phyloP scores from a whole-genome alignment of 1,284 basidiomycete genomes.

The Trichosporon asahii region DNA sequence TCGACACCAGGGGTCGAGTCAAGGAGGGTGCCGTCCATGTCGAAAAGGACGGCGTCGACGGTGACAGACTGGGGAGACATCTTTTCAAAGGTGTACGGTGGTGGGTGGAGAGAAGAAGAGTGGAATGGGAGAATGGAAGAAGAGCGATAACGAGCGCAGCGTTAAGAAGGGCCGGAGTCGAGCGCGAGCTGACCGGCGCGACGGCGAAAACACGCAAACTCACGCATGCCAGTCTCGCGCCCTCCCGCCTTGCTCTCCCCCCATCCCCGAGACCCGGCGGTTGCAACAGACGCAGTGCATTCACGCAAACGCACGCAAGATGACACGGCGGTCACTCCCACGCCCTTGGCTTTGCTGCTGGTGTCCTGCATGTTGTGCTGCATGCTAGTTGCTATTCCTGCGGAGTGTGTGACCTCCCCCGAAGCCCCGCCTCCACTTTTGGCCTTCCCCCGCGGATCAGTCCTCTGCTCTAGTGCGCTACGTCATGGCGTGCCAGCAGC shows the following conservation, averaged over 20 bases:
- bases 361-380: neutral
- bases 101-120: neutral
- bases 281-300: neutral
- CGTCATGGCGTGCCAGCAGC: neutral
- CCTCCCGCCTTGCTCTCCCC: no score
- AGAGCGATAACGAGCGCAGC: neutral
- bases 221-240: no score
- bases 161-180: neutral
- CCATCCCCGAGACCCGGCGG: neutral
- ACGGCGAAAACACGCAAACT: neutral
- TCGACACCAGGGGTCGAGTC: slow-evolving; percentile 50
- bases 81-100: neutral
- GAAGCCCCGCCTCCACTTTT: neutral
- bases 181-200: neutral
- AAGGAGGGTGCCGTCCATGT: slow-evolving; percentile 51
- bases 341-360: no score
- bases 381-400: neutral
- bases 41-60: slow-evolving; percentile 36
- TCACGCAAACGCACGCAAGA: neutral
- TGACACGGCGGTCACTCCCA: neutral
- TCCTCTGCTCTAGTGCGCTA: neutral
- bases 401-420: neutral
- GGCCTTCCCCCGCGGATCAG: neutral
- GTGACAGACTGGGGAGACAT: slow-evolving; percentile 12
- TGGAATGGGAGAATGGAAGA: neutral